Evolutionary conservation across 179 eudicot genomes (phyloP).

Genomic region (Spergularia azorica): DNA sequence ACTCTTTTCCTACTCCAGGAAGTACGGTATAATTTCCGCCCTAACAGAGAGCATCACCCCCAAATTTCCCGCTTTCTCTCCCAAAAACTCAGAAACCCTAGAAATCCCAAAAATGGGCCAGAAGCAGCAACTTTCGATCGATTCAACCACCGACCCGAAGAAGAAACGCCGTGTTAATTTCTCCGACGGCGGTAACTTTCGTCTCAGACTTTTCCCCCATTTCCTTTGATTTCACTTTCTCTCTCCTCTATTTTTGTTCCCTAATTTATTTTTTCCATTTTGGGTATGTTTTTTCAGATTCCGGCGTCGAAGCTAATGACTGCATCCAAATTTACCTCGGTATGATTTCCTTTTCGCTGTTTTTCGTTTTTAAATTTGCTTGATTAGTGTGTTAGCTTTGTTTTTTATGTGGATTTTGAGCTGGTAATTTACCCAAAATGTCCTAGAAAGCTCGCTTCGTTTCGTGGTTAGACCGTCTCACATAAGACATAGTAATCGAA

Average conservation of each 20-base stretch:
- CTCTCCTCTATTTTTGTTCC: neutral
- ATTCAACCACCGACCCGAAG: slow-evolving; percentile 56
- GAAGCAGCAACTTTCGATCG: slow-evolving; percentile 54
- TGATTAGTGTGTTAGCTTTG: neutral
- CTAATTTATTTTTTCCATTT: neutral
- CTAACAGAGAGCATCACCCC: slow-evolving; percentile 3
- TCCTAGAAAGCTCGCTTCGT: neutral
- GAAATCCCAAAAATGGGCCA: slow-evolving; percentile 90
- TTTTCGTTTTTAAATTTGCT: neutral
- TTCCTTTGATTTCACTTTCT: neutral
- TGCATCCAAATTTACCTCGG: slow-evolving; percentile 84
- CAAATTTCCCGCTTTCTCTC: slow-evolving; percentile 47
- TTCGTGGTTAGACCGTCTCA: neutral
- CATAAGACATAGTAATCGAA: too few relatives aligned
- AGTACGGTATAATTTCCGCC: slow-evolving; percentile 10
- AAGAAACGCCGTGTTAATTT: slow-evolving; percentile 76
- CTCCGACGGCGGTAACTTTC: slow-evolving; percentile 49
- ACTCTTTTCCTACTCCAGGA: too few relatives aligned
- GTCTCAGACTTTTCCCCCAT: neutral
- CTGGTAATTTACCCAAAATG: neutral
- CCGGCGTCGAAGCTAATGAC: slow-evolving; percentile 71
- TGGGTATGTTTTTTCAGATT: slow-evolving; percentile 44
- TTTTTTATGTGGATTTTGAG: neutral
- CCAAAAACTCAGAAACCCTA: slow-evolving; percentile 31
- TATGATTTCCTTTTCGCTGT: slow-evolving; percentile 22